Evolutionary conservation across 306 rosid species (phyloP).

Genomic region (Citrullus mucosospermus): DNA sequence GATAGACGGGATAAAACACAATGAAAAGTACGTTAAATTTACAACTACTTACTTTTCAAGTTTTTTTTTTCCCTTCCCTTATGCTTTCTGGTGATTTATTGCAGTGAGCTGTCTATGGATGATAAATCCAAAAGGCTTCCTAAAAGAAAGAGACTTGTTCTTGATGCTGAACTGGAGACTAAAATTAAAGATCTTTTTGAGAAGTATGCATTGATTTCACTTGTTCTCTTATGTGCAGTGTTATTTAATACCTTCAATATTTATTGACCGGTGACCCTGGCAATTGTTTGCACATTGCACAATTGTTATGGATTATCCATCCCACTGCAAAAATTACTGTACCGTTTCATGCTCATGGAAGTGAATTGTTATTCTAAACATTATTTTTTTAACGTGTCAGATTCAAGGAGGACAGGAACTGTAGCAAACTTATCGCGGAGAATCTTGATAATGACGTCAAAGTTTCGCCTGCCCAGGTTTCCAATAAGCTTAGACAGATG

Average conservation of each 20-base stretch:
- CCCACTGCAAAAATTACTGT: neutral
- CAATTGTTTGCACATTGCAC: neutral
- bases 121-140: constrained; percentile 29
- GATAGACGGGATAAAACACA: constrained; percentile 18
- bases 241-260: neutral
- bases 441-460: constrained; percentile 53
- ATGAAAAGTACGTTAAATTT: constrained; percentile 21
- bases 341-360: neutral
- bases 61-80: no score
- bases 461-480: constrained; percentile 56
- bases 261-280: neutral
- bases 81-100: constrained; percentile 17
- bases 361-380: neutral
- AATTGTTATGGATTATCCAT: neutral
- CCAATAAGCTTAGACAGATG: constrained; percentile 53
- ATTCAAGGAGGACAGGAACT: constrained; percentile 53
- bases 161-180: constrained; percentile 47
- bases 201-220: constrained; percentile 31
- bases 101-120: constrained; percentile 38
- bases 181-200: constrained; percentile 65
- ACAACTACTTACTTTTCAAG: neutral
- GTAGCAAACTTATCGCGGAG: constrained; percentile 55
- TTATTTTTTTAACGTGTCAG: constrained; percentile 17
- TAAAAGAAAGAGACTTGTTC: constrained; percentile 43
- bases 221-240: neutral